phyloP scores from a whole-genome alignment of 2,329 filamentous ascomycete species.

The Fusarium siculi region DNA sequence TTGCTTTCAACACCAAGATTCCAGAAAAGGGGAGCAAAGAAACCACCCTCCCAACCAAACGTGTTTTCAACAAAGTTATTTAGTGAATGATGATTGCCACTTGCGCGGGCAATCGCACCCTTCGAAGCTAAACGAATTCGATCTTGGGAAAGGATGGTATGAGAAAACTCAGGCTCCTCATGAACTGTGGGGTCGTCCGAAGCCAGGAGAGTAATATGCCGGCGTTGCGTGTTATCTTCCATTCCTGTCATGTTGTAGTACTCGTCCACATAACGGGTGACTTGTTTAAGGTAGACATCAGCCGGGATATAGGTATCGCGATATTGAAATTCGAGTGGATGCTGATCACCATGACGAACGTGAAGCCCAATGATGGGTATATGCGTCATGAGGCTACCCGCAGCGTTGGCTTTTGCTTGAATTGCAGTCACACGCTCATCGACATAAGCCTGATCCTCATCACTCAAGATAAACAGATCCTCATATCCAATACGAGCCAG shows the following conservation, averaged over 20 bases:
- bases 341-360: constrained; percentile 81
- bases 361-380: constrained; percentile 73
- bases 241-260: constrained; percentile 57
- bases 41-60: constrained; percentile 89
- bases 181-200: constrained; percentile 86
- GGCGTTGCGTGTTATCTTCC: constrained; percentile 50
- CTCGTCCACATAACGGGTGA: constrained; percentile 63
- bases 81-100: constrained; percentile 61
- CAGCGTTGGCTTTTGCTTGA: constrained; percentile 56
- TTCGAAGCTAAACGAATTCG: constrained; percentile 81
- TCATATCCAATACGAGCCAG: constrained; percentile 78
- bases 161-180: constrained; percentile 69
- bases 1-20: constrained; percentile 68
- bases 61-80: constrained; percentile 78
- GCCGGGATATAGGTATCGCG: constrained; percentile 81
- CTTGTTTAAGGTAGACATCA: constrained; percentile 72
- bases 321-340: constrained; percentile 82
- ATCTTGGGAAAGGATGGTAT: constrained; percentile 73
- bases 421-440: constrained; percentile 67
- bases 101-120: constrained; percentile 54
- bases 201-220: constrained; percentile 71
- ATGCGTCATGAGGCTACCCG: constrained; percentile 51
- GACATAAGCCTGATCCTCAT: constrained; percentile 74
- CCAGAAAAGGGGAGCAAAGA: constrained; percentile 85
- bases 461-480: constrained; percentile 75